phyloP scores from a whole-genome alignment of 495 filamentous ascomycete species.

The Penicillium herquei region DNA sequence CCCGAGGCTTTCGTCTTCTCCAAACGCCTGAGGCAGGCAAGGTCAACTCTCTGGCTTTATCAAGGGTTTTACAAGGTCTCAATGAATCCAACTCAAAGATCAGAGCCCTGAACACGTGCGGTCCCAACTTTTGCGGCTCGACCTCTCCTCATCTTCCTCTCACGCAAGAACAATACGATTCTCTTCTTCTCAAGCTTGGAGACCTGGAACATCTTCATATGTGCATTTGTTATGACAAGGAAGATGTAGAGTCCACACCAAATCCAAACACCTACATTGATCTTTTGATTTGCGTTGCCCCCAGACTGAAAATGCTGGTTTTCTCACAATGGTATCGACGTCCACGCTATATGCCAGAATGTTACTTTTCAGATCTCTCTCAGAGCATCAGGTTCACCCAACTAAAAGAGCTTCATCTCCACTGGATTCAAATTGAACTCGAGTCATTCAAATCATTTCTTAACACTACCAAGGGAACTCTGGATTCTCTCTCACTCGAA shows the following conservation, averaged over 20 bases:
- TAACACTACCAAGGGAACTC: background rate
- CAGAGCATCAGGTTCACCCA: background rate
- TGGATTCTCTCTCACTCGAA: background rate
- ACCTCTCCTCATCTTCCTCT: background rate
- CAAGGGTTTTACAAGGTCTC: background rate
- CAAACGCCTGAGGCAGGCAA: background rate
- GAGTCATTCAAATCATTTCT: background rate
- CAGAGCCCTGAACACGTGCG: background rate
- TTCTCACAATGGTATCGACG: background rate
- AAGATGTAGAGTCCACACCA: background rate
- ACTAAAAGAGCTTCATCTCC: conserved; percentile 6
- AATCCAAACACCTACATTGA: background rate
- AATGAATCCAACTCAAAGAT: background rate
- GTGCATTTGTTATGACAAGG: background rate
- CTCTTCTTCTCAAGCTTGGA: background rate
- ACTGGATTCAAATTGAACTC: background rate
- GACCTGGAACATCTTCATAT: conserved; percentile 4
- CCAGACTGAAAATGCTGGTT: background rate
- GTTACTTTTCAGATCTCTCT: background rate
- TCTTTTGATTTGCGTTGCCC: background rate
- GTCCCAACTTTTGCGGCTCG: conserved; percentile 1
- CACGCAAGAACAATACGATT: conserved; percentile 3
- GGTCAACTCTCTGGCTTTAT: conserved; percentile 3
- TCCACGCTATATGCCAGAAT: background rate
- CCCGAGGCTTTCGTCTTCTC: background rate